These are phyloP conservation scores for Leucocoprinus birnbaumii DNA, from an alignment of 768 basidiomycete species.

Conservation along the genomic window DNA sequence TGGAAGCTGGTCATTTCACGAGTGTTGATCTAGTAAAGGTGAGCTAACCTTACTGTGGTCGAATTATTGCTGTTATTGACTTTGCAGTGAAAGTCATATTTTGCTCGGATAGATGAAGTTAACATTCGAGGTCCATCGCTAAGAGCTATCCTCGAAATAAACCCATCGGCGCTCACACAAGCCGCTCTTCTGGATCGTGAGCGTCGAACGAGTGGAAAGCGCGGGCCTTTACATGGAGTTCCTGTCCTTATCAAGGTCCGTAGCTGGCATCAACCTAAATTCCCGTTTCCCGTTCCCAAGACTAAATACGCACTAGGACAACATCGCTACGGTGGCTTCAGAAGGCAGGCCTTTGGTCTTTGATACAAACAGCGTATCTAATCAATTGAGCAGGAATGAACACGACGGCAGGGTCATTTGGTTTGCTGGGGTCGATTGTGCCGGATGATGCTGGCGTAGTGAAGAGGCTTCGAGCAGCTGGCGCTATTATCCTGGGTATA, in stretches of 20 bases:
- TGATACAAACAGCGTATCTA: background rate
- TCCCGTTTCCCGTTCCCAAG: background rate
- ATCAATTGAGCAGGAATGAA: slow-evolving; percentile 33
- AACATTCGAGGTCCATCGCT: slow-evolving; percentile 56
- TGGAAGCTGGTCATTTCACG: slow-evolving; percentile 47
- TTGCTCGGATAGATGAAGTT: slow-evolving; percentile 68
- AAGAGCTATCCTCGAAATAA: slow-evolving; percentile 57
- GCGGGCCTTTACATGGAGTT: slow-evolving; percentile 52
- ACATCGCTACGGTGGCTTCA: slow-evolving; percentile 42
- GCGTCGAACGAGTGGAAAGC: slow-evolving; percentile 35
- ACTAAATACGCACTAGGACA: slow-evolving; percentile 29
- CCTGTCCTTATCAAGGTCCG: slow-evolving; percentile 47
- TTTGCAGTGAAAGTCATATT: slow-evolving; percentile 45
- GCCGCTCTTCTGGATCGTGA: slow-evolving; percentile 50
- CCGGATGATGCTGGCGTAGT: slow-evolving; percentile 45
- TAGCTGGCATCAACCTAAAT: too few relatives aligned
- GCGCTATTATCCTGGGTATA: slow-evolving; percentile 43
- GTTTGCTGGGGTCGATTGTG: slow-evolving; percentile 39
- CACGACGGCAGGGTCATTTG: slow-evolving; percentile 44
- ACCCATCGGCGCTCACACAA: slow-evolving; percentile 46
- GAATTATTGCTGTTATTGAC: background rate
- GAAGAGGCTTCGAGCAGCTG: slow-evolving; percentile 37
- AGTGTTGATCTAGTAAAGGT: slow-evolving; percentile 66
- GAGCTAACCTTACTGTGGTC: background rate
- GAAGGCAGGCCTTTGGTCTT: slow-evolving; percentile 30